Percentiles rank a stretch among this genome's conserved stretches.
phyloP scores from a whole-genome alignment of 495 filamentous ascomycete species.

The Acidiella bohemica region DNA sequence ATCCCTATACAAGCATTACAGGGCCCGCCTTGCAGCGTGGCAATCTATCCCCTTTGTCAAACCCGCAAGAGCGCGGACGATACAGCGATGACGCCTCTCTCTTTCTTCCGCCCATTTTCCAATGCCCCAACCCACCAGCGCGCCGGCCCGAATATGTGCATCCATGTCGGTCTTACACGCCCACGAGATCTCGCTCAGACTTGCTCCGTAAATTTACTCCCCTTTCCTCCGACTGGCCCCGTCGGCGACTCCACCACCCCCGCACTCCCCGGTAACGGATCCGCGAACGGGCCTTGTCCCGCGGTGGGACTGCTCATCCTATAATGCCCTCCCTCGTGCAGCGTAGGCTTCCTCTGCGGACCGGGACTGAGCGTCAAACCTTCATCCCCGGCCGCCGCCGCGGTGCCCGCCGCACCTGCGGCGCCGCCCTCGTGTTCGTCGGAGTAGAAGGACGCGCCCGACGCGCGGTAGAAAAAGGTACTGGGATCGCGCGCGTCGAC shows the following conservation, averaged over 20 bases:
- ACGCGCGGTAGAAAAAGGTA: constrained; percentile 14
- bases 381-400: background rate
- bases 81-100: no score
- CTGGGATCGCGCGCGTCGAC: constrained; percentile 9
- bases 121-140: no score
- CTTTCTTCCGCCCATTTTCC: no score
- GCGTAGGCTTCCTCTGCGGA: constrained; percentile 17
- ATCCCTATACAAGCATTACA: no score
- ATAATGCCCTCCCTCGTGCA: constrained; percentile 18
- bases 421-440: background rate
- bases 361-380: constrained; percentile 18
- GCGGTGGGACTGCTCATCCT: constrained; percentile 3
- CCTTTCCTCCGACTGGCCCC: background rate
- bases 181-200: no score
- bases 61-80: no score
- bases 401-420: background rate
- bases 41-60: no score
- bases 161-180: no score
- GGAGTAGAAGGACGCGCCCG: constrained; percentile 18
- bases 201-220: constrained; percentile 15
- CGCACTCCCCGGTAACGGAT: background rate
- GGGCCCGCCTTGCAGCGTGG: no score
- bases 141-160: no score
- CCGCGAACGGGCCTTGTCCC: background rate
- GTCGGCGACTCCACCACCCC: background rate